phyloP scores from a whole-genome alignment of 2,329 filamentous ascomycete species.

The Cucurbitaria berberidis region DNA sequence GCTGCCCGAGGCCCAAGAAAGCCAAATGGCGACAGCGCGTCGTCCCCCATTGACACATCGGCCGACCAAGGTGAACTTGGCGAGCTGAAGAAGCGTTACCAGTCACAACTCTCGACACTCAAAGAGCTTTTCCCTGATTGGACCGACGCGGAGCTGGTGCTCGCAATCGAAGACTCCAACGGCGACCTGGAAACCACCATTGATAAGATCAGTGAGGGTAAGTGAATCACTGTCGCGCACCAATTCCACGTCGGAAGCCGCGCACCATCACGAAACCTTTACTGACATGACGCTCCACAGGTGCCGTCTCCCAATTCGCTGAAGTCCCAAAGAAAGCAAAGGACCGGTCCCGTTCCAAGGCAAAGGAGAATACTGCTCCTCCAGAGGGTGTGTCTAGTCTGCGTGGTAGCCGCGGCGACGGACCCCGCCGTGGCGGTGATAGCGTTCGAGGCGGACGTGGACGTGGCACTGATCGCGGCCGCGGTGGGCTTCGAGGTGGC shows the following conservation, averaged over 20 bases:
- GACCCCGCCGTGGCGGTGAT: conserved; percentile 38
- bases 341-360: conserved; percentile 73
- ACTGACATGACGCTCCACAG: conserved; percentile 52
- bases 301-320: conserved; percentile 81
- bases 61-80: conserved; percentile 89
- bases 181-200: conserved; percentile 76
- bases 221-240: conserved; percentile 16
- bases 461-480: conserved; percentile 64
- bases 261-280: conserved; percentile 2
- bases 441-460: conserved; percentile 60
- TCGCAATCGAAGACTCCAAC: conserved; percentile 86
- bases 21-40: conserved; percentile 73
- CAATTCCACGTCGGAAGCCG: neutral
- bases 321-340: conserved; percentile 78
- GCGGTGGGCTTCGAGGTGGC: conserved; percentile 61
- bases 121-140: conserved; percentile 95
- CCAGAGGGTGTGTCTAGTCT: conserved; percentile 53
- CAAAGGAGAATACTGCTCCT: conserved; percentile 65
- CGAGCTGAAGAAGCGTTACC: conserved; percentile 89
- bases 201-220: conserved; percentile 81
- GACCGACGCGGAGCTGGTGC: conserved; percentile 93
- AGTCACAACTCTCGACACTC: conserved; percentile 77
- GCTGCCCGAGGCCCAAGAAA: conserved; percentile 59
- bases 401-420: conserved; percentile 32
- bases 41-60: conserved; percentile 66